Evolutionary conservation across 352 stramenopile species (phyloP), one percentile per base, ranked within the genome.

Genomic region (Achlya hypogyna): DNA sequence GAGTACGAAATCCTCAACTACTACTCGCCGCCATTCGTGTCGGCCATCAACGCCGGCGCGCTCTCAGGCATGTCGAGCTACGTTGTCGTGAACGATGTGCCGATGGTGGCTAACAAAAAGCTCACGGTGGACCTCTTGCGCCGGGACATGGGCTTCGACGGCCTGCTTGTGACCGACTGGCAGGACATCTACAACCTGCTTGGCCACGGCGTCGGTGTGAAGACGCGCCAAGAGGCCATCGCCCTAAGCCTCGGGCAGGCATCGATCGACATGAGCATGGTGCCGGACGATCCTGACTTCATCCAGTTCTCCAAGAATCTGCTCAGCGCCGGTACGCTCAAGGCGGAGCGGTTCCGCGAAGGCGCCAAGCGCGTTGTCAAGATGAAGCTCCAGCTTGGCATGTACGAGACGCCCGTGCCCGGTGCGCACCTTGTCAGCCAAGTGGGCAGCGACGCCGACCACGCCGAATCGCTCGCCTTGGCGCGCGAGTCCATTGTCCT

Each of bases 41-140:
- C 86, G 2, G 87, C 87, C 16, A 85, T 95, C 23, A 76, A 86
- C 28, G 83, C 94, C 6, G 86, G 84, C 3, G 81, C 82, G 3
- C 78, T 94, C 66, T 91, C 89, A 0, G 82, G 89, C 1, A 98
- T 98, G 94, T 91, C 97, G 72, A 94, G 71, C 53, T 98, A 98
- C 77, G 91, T 89, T 52, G 92, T 93, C 59, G 63, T 97, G 47
- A 96, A 96, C 58, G 89, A 89, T 4, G 78, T 97, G 20, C 93
- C 93, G 0, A 88, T 97, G 14, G 83, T 96, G 5, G 78, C 79
- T 20, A 97, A 90, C 53, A 56, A 58, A 6, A 43, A 86, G 51
- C 84, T 91, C 49, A 65, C 96, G 27, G 69, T 78, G 23, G 78
- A 89, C 47, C 63, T 98, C 25, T 65, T 98, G 27, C 80, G 92